These are phyloP conservation scores for Aureobasidium zeae DNA, from an alignment of 2,329 filamentous ascomycete genomes.

Conservation along the genomic window DNA sequence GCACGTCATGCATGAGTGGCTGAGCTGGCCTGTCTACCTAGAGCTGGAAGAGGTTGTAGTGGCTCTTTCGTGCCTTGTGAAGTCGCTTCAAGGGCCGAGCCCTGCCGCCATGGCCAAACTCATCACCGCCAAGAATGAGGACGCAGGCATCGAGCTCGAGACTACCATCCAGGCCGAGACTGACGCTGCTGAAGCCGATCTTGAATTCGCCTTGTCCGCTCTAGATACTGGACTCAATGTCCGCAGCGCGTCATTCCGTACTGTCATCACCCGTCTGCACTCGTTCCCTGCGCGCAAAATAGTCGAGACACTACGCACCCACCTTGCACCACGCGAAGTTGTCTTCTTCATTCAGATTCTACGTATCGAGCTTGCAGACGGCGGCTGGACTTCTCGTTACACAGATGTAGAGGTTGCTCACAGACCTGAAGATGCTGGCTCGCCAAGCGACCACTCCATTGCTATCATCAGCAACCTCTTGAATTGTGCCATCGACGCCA, in stretches of 20 bases:
- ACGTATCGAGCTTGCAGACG: slow-evolving; percentile 62
- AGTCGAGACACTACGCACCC: slow-evolving; percentile 53
- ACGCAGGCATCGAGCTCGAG: not conserved
- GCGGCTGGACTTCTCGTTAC: slow-evolving; percentile 67
- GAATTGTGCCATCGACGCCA: slow-evolving; percentile 63
- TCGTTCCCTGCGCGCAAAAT: slow-evolving; percentile 53
- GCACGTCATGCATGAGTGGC: slow-evolving; percentile 55
- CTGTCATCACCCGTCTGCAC: slow-evolving; percentile 61
- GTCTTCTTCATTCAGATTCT: slow-evolving; percentile 63
- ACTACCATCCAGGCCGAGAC: slow-evolving; percentile 37
- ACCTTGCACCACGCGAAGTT: slow-evolving; percentile 58
- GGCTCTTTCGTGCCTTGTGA: slow-evolving; percentile 57
- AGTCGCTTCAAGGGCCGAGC: slow-evolving; percentile 50
- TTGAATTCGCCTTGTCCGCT: slow-evolving; percentile 59
- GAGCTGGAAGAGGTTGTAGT: slow-evolving; percentile 57
- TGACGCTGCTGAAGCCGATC: slow-evolving; percentile 40
- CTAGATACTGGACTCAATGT: slow-evolving; percentile 55
- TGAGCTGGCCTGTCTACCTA: slow-evolving; percentile 54
- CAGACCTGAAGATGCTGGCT: slow-evolving; percentile 36
- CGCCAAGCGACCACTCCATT: slow-evolving; percentile 58
- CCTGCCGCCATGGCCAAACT: slow-evolving; percentile 20
- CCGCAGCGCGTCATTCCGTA: slow-evolving; percentile 54
- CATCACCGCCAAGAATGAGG: slow-evolving; percentile 14
- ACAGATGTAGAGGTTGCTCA: slow-evolving; percentile 48
- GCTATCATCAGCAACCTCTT: slow-evolving; percentile 62